phyloP scores from a whole-genome alignment of 2,329 filamentous ascomycete genomes.

The Bipolaris oryzae region DNA sequence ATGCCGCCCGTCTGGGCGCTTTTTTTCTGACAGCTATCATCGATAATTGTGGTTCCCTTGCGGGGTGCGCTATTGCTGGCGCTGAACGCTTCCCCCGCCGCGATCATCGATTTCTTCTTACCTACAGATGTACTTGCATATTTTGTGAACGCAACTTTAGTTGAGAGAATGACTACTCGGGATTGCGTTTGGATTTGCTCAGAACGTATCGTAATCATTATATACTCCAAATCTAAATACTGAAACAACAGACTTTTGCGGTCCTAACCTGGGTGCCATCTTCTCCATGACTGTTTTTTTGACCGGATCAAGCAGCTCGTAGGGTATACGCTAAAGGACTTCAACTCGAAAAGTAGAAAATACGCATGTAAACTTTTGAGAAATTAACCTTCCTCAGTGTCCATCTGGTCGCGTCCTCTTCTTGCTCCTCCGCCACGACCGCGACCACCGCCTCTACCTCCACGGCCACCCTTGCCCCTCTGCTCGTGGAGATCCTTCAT shows the following conservation, averaged over 20 bases:
- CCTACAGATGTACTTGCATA: too few species aligned
- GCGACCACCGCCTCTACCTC: conserved; percentile 41
- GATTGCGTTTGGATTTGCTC: too few species aligned
- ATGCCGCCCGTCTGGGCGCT: conserved; percentile 4
- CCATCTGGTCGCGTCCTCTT: conserved; percentile 69
- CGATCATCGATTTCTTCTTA: conserved; percentile 7
- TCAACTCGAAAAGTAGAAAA: neutral
- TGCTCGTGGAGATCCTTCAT: conserved; percentile 82
- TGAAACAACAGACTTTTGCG: conserved; percentile 1
- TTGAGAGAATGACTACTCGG: too few species aligned
- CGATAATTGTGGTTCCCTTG: conserved; percentile 17
- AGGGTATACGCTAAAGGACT: conserved; percentile 10
- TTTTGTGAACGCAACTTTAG: too few species aligned
- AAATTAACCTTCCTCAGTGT: conserved; percentile 70
- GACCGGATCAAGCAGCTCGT: conserved; percentile 11
- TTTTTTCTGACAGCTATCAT: conserved; percentile 8
- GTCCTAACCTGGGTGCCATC: conserved; percentile 6
- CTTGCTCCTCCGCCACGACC: conserved; percentile 45
- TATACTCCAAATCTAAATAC: too few species aligned
- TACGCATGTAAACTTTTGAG: neutral
- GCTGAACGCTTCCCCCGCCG: conserved; percentile 10
- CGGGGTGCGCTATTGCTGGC: conserved; percentile 16
- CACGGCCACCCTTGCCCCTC: conserved; percentile 60
- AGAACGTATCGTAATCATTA: too few species aligned
- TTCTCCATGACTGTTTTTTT: conserved; percentile 4